Conservation (phyloP, 768 basidiomycete species). For the Cystofilobasidium bisporidii region DNA sequence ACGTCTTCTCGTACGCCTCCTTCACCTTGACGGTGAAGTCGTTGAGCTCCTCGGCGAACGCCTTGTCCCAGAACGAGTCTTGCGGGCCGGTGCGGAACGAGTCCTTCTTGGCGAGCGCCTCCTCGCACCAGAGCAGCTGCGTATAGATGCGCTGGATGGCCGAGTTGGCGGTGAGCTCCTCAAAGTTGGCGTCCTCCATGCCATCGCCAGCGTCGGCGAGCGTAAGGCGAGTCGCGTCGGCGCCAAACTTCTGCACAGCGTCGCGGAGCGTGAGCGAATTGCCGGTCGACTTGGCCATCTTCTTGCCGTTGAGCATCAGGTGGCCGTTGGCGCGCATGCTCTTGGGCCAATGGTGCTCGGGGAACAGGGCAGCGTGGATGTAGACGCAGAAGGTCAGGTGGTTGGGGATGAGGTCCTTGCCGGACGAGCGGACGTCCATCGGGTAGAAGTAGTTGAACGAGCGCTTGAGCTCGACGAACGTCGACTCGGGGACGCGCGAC, state of each 20-base stretch:
- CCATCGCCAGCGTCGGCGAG: constrained; percentile 97
- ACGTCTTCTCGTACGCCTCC: constrained; percentile 64
- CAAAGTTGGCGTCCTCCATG: constrained; percentile 64
- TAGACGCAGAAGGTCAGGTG: constrained; percentile 90
- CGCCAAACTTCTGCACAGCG: constrained; percentile 86
- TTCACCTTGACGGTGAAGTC: constrained; percentile 73
- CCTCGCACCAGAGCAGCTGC: constrained; percentile 86
- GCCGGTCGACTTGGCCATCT: constrained; percentile 96
- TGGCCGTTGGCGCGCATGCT: constrained; percentile 95
- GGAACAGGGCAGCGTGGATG: constrained; percentile 88
- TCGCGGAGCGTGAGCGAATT: constrained; percentile 87
- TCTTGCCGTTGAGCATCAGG: constrained; percentile 92
- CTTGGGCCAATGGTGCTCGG: constrained; percentile 76
- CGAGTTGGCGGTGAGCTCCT: constrained; percentile 95
- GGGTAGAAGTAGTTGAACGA: constrained; percentile 97
- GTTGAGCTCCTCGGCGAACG: constrained; percentile 87
- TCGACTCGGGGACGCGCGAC: constrained; percentile 60
- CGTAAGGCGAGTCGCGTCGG: constrained; percentile 81
- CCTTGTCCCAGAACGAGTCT: constrained; percentile 67
- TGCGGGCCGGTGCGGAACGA: constrained; percentile 63
- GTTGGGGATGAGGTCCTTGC: constrained; percentile 92
- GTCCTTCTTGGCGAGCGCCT: constrained; percentile 62
- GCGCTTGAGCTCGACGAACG: constrained; percentile 73
- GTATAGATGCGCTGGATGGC: constrained; percentile 90
- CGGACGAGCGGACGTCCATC: constrained; percentile 93